Evolutionary conservation across 2,329 filamentous ascomycete species (phyloP).

Genomic region (Xylariomycetidae sp.): DNA sequence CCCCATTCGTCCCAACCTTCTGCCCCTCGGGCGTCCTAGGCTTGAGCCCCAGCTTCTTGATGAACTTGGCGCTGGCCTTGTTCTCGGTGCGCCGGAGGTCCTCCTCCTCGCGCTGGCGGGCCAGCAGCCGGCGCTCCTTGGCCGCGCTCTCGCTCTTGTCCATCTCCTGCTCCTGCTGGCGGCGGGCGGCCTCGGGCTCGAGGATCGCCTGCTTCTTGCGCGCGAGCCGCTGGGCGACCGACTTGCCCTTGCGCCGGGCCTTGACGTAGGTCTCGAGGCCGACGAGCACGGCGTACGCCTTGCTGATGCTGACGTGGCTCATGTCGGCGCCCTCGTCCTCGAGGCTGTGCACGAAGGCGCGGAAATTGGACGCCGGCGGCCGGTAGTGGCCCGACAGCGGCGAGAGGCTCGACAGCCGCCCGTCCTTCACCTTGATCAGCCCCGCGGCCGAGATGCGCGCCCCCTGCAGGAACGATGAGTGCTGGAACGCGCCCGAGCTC

Average conservation of each 20-base stretch:
- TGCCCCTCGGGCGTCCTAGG: slow-evolving; percentile 21
- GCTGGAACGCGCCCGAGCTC: slow-evolving; percentile 81
- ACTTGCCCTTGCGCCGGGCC: slow-evolving; percentile 61
- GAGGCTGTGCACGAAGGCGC: slow-evolving; percentile 71
- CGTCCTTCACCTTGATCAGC: slow-evolving; percentile 78
- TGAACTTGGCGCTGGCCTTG: slow-evolving; percentile 27
- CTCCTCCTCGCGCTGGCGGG: slow-evolving; percentile 31
- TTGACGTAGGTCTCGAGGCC: slow-evolving; percentile 77
- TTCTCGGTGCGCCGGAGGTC: slow-evolving; percentile 30
- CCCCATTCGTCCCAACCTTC: slow-evolving; percentile 6
- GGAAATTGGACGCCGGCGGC: slow-evolving; percentile 77
- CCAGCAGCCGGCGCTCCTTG: slow-evolving; percentile 41
- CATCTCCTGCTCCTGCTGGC: slow-evolving; percentile 52
- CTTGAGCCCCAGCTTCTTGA: slow-evolving; percentile 36
- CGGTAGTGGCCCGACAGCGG: slow-evolving; percentile 78
- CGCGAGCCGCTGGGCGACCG: slow-evolving; percentile 42
- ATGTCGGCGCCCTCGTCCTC: slow-evolving; percentile 73
- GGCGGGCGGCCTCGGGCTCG: slow-evolving; percentile 54
- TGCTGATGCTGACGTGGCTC: slow-evolving; percentile 70
- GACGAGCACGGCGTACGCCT: slow-evolving; percentile 76
- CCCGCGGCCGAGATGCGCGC: slow-evolving; percentile 78
- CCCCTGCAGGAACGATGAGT: slow-evolving; percentile 84
- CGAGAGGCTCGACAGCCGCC: slow-evolving; percentile 68
- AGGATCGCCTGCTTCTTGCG: slow-evolving; percentile 55
- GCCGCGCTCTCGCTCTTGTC: slow-evolving; percentile 58